Conservation (phyloP, 495 filamentous ascomycete species). For the Jackrogersella minutella region DNA sequence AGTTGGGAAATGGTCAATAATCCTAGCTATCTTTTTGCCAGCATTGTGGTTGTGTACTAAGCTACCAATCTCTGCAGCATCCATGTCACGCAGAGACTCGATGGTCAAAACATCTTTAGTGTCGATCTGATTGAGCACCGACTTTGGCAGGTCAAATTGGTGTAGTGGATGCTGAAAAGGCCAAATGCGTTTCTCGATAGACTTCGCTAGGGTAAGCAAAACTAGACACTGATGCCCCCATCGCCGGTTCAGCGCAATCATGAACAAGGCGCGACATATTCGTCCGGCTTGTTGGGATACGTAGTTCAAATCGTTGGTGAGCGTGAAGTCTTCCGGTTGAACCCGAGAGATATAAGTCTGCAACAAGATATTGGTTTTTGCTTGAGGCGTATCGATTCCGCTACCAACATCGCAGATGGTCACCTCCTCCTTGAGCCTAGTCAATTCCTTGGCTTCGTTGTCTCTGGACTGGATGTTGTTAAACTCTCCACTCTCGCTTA, state of each 20-base stretch:
- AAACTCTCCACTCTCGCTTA: slow-evolving; percentile 95
- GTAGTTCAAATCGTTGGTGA: slow-evolving; percentile 91
- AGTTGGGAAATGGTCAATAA: slow-evolving; percentile 91
- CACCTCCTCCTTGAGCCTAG: slow-evolving; percentile 67
- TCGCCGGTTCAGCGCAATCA: slow-evolving; percentile 91
- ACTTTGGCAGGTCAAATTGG: slow-evolving; percentile 90
- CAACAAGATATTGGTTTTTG: slow-evolving; percentile 94
- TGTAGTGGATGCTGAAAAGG: slow-evolving; percentile 92
- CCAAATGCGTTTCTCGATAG: slow-evolving; percentile 95
- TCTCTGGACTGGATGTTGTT: slow-evolving; percentile 95
- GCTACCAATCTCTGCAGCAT: slow-evolving; percentile 85
- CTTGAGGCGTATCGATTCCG: slow-evolving; percentile 78
- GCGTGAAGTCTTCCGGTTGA: slow-evolving; percentile 87
- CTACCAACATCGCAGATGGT: slow-evolving; percentile 76
- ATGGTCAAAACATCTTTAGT: slow-evolving; percentile 76
- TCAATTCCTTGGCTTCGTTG: slow-evolving; percentile 81
- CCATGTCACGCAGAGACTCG: slow-evolving; percentile 89
- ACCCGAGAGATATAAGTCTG: slow-evolving; percentile 94
- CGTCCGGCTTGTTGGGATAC: slow-evolving; percentile 94
- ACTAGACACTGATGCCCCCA: slow-evolving; percentile 97
- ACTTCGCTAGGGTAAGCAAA: slow-evolving; percentile 87
- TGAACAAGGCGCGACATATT: slow-evolving; percentile 94
- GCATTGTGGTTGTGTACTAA: slow-evolving; percentile 90
- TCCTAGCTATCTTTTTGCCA: slow-evolving; percentile 78
- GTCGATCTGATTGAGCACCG: slow-evolving; percentile 84